Base-by-base conservation (phyloP, 2,329 filamentous ascomycete species). In the Alternaria ethzedia region DNA sequence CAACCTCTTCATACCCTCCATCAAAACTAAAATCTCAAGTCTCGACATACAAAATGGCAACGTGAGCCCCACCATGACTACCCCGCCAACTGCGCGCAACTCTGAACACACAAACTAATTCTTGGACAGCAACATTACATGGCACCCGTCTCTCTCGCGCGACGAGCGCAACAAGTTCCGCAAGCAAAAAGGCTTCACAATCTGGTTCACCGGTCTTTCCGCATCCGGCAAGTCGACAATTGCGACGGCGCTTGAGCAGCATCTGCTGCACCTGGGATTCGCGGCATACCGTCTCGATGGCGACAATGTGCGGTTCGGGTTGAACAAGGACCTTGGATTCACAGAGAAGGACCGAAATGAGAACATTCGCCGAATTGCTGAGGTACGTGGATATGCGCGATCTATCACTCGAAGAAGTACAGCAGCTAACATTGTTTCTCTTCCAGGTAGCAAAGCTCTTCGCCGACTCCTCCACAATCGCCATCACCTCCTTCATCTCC, bases 311-410 rank as follows among this genome's bases (percentile, higher is more conserved):
- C 95, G 96, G 65, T 97, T 98, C 84, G 96, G 96, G 15, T 87
- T 99, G 71, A 99, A 98, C 89, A 97, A 96, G 83, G 95, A 98
- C 84, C 88, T 99, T 11, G 95, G 95, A 15, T 99, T 98, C 86
- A 91, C 89, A 69, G 95, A 97, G 79, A 89, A 89, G 78, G 94
- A 97, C 85, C 90, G 96, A 73, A 96, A 95, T 79, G 96, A 99
- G 87, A 99, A 99, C 85, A 99, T 99, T 79, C 90, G 96, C 65
- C 90, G 96, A 69, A 97, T 99, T 76, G 93, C 92, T 58, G 95
- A 99, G 86, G 83, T 83, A 75, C 26, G 71, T 66, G 13, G 1
- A 3, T 41, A n/a, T 25, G 49, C 20, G 20, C 49, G 7, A 28
- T 28, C 8, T 41, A 15, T 30, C 5, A 5, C 28, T 30, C 28